phyloP scores from a whole-genome alignment of 164 flowering plant genomes.

The Warburgia ugandensis region DNA sequence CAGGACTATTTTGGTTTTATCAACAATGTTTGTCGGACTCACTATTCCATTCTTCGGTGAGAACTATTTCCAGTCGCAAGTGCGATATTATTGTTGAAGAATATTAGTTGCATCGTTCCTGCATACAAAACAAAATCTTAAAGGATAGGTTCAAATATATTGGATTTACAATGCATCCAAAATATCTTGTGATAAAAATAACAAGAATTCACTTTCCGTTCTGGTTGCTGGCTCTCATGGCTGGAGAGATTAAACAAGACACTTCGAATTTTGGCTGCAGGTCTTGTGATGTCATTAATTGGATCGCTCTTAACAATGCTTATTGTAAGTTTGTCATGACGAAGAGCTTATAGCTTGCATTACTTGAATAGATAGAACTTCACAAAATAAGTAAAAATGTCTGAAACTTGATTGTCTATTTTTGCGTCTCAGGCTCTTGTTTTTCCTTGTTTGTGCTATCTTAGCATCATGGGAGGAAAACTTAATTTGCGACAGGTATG shows the following conservation, averaged over 20 bases:
- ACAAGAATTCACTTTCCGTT: too few species aligned
- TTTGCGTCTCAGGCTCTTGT: conserved; percentile 65
- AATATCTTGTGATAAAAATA: too few species aligned
- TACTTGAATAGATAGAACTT: not conserved
- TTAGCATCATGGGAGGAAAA: conserved; percentile 33
- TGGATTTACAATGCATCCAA: not conserved
- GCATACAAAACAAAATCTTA: not conserved
- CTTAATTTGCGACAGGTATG: conserved; percentile 16
- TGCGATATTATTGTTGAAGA: not conserved
- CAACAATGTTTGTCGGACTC: conserved; percentile 48
- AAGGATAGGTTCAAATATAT: not conserved
- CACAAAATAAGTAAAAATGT: not conserved
- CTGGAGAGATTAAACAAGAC: too few species aligned
- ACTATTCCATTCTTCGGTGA: conserved; percentile 69
- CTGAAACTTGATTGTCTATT: not conserved
- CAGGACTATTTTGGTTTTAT: conserved; percentile 45
- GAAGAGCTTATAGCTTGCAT: too few species aligned
- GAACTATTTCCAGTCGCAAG: conserved; percentile 3
- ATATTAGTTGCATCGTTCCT: not conserved
- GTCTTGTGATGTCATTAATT: conserved; percentile 51
- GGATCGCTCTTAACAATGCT: conserved; percentile 75
- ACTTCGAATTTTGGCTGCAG: too few species aligned
- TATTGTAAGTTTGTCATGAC: conserved; percentile 48
- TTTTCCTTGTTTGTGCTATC: conserved; percentile 57
- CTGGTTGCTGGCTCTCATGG: too few species aligned